Evolutionary conservation across 805 yeast species (phyloP).

Genomic region (Myxozyma sirexii): DNA sequence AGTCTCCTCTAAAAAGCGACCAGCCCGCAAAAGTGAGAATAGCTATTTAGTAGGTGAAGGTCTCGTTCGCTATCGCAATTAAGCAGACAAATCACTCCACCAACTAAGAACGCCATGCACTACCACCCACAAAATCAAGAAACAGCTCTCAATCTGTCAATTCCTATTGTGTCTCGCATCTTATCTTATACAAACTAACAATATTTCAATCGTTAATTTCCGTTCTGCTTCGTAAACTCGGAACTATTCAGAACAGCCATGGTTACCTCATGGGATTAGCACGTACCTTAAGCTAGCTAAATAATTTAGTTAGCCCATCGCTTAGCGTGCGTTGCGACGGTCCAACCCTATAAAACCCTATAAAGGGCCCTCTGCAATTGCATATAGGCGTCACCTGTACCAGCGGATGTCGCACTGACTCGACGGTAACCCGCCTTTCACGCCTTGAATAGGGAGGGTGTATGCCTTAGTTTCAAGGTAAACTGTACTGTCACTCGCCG

Average conservation of each 20-base stretch:
- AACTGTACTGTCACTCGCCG: too few relatives aligned
- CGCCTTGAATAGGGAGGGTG: neutral
- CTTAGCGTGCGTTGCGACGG: constrained; percentile 13
- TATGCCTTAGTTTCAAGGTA: too few relatives aligned
- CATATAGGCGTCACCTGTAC: constrained; percentile 7
- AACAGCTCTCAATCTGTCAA: constrained; percentile 36
- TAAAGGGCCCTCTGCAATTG: constrained; percentile 1
- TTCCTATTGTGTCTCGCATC: constrained; percentile 21
- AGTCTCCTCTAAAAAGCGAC: constrained; percentile 50
- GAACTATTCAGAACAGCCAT: neutral
- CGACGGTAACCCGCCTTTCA: neutral
- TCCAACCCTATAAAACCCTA: constrained; percentile 3
- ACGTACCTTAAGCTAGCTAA: constrained; percentile 7
- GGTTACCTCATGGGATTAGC: constrained; percentile 5
- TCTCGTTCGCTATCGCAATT: constrained; percentile 54
- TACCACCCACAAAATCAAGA: constrained; percentile 35
- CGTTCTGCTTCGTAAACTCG: neutral
- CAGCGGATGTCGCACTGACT: constrained; percentile 8
- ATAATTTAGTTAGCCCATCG: constrained; percentile 3
- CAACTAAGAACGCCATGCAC: constrained; percentile 38
- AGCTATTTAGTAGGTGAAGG: constrained; percentile 44
- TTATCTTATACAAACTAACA: neutral
- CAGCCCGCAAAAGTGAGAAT: constrained; percentile 46
- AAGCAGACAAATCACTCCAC: constrained; percentile 54
- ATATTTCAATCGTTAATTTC: neutral